A percentile compares a stretch with the other conserved stretches of the same genome.
Conservation (phyloP, 805 yeast species). For the Schwanniomyces pseudopolymorphus region DNA sequence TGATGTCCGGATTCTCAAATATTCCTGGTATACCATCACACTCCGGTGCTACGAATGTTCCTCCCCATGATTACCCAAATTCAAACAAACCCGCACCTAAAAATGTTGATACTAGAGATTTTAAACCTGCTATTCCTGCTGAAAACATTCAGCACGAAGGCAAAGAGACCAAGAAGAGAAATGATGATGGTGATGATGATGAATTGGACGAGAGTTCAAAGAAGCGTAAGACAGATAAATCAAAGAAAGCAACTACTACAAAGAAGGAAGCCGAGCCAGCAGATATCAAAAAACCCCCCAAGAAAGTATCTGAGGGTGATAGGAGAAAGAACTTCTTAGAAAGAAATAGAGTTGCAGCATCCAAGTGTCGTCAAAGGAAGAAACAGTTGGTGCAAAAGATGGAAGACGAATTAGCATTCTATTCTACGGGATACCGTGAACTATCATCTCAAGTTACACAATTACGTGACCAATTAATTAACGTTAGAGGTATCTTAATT, state of each 20-base stretch:
- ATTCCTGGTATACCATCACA: slow-evolving; percentile 30
- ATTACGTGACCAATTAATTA: slow-evolving; percentile 56
- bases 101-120: neutral
- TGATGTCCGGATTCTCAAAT: slow-evolving; percentile 44
- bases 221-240: slow-evolving; percentile 1
- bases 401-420: slow-evolving; percentile 74
- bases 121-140: slow-evolving; percentile 1
- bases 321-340: slow-evolving; percentile 79
- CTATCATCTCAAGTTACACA: slow-evolving; percentile 58
- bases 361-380: slow-evolving; percentile 92
- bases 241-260: neutral
- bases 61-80: neutral
- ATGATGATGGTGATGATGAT: slow-evolving; percentile 5
- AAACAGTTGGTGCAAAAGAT: slow-evolving; percentile 82
- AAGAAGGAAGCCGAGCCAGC: slow-evolving; percentile 8
- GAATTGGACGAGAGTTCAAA: slow-evolving; percentile 5
- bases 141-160: slow-evolving; percentile 4
- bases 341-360: slow-evolving; percentile 91
- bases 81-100: neutral
- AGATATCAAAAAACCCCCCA: slow-evolving; percentile 10
- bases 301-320: slow-evolving; percentile 18
- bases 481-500: slow-evolving; percentile 46
- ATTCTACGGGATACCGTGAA: slow-evolving; percentile 67
- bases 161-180: slow-evolving; percentile 3
- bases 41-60: slow-evolving; percentile 1